Evolutionary conservation across 441 rosid genomes (phyloP).

Genomic region (Aleurites moluccanus): DNA sequence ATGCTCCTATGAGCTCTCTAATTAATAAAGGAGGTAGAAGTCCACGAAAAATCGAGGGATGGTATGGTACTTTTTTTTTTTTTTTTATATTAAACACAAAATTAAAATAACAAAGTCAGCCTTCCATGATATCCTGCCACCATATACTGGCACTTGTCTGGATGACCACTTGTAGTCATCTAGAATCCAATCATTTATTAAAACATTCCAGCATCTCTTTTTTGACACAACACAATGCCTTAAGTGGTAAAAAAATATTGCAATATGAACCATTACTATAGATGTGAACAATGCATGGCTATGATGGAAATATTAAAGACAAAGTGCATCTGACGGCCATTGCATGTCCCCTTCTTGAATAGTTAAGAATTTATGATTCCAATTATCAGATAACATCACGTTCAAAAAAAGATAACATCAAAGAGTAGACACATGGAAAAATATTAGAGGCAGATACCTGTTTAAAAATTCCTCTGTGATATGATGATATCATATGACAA

Average conservation of each 20-base stretch:
- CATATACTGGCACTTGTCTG: too few relatives aligned
- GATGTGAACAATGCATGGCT: not conserved
- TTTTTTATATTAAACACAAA: too few relatives aligned
- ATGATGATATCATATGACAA: conserved; percentile 78
- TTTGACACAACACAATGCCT: too few relatives aligned
- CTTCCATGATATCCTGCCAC: too few relatives aligned
- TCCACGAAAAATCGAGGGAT: not conserved
- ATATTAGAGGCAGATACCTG: conserved; percentile 47
- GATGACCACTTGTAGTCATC: too few relatives aligned
- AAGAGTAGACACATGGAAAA: not conserved
- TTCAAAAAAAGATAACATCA: not conserved
- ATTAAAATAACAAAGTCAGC: too few relatives aligned
- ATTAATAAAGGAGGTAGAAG: not conserved
- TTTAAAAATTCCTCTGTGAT: conserved; percentile 64
- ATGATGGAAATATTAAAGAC: not conserved
- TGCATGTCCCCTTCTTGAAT: not conserved
- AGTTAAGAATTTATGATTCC: not conserved
- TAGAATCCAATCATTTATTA: too few relatives aligned
- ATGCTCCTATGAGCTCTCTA: not conserved
- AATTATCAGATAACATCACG: not conserved
- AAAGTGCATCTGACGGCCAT: too few relatives aligned
- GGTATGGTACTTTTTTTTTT: not conserved
- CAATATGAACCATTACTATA: not conserved
- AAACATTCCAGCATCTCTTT: too few relatives aligned
- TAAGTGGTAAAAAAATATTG: not conserved